Evolutionary conservation across 2,329 filamentous ascomycete species (phyloP), one percentile per base, ranked within the genome.

Genomic region (Graphium sp.): DNA sequence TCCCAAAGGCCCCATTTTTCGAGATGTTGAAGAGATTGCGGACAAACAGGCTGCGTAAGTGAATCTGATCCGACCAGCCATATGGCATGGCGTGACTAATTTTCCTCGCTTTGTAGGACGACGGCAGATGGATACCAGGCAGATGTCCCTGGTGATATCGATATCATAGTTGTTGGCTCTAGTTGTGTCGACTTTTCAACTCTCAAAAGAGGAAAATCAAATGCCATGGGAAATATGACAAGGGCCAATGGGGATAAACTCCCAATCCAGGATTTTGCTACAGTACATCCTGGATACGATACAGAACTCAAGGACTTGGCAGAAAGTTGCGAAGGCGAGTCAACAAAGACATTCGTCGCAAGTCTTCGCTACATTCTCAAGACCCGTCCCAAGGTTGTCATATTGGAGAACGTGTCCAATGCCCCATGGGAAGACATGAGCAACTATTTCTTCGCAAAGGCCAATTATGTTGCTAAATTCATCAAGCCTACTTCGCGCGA

Each of bases 181-280:
- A 74, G 76, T 0, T 89, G 80, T 38, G 75, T 81, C 3, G 79
- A 85, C 39, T 80, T 77, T 37, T 85, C 79, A 0, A 42, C 37
- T 0, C 46, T 84, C 18, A 87, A 84, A 37, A 34, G 1, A 64
- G 53, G 28, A 37, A 33, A 1, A 63, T 53, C 26, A 70, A 69
- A 32, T 46, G 48, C 0, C 23, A 32, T 7, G 22, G 26, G 12
- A 34, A 32, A 29, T 10, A 70, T 7, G 39, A 63, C 10, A 40
- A 49, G 0, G 70, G n/a, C n/a, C n/a, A n/a, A n/a, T n/a, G n/a
- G n/a, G n/a, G n/a, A n/a, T n/a, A n/a, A n/a, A n/a, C n/a, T n/a
- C n/a, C n/a, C n/a, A n/a, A n/a, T n/a, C n/a, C n/a, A n/a, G n/a
- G n/a, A n/a, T n/a, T n/a, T n/a, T n/a, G n/a, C n/a, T n/a, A n/a